Evolutionary conservation across 257 asterid species (phyloP).

Genomic region (Dorcoceras hygrometricum): DNA sequence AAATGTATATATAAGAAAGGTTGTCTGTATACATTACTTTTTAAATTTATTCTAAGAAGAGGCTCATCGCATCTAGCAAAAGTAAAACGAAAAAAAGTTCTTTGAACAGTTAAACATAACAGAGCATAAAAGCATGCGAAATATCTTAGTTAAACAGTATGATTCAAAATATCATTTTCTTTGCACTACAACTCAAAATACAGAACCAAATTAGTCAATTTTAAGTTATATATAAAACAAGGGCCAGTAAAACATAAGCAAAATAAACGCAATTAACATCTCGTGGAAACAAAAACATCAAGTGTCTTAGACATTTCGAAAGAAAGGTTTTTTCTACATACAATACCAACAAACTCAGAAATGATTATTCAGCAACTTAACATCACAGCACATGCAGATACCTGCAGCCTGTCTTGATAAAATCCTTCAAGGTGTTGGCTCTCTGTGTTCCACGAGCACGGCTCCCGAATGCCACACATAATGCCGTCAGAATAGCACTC

Average conservation of each 20-base stretch:
- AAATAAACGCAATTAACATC: not conserved
- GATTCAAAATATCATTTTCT: no score
- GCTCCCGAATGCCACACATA: conserved; percentile 88
- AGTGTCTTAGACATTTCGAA: not conserved
- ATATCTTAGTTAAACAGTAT: no score
- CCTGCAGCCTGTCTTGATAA: conserved; percentile 93
- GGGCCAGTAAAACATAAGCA: not conserved
- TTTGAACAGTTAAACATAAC: no score
- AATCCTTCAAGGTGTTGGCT: conserved; percentile 78
- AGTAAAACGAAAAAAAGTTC: no score
- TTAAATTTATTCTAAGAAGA: no score
- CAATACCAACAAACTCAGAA: conserved; percentile 2
- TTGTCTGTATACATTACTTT: no score
- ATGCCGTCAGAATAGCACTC: conserved; percentile 90
- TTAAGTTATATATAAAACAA: no score
- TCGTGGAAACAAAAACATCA: not conserved
- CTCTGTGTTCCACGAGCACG: conserved; percentile 94
- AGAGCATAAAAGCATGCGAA: no score
- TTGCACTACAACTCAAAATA: no score
- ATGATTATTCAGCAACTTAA: not conserved
- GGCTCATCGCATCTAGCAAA: no score
- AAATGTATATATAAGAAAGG: no score
- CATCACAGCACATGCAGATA: conserved; percentile 21
- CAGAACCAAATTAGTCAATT: no score
- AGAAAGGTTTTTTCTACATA: not conserved